These are phyloP conservation scores for Diaporthe aspalathi DNA, from an alignment of 2,329 filamentous ascomycete species.

Conservation along the genomic window DNA sequence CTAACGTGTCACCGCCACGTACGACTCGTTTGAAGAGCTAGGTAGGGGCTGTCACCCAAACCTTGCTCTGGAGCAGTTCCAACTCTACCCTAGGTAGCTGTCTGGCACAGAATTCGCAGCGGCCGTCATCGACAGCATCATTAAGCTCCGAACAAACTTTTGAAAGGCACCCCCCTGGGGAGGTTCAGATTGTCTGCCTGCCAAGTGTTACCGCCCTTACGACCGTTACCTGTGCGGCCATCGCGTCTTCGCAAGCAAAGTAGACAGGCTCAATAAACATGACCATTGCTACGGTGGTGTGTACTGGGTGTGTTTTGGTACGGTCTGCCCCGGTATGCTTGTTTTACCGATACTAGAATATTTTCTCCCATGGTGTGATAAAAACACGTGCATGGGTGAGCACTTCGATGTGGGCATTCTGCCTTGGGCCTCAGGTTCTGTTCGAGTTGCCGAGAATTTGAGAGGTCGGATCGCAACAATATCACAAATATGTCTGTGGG, in stretches of 20 bases:
- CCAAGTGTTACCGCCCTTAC: conserved; percentile 28
- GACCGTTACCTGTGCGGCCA: conserved; percentile 26
- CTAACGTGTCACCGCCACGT: conserved; percentile 13
- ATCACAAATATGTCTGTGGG: background rate
- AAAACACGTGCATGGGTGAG: too few species aligned
- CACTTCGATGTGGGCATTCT: background rate
- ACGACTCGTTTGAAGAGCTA: background rate
- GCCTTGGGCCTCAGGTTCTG: background rate
- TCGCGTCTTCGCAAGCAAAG: background rate
- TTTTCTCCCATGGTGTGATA: too few species aligned
- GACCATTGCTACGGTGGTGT: background rate
- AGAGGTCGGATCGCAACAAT: background rate
- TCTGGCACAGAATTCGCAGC: background rate
- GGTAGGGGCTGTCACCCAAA: too few species aligned
- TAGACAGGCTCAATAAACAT: background rate
- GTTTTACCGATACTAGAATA: too few species aligned
- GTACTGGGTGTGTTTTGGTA: background rate
- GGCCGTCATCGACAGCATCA: background rate
- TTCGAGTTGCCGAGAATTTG: background rate
- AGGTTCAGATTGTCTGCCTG: too few species aligned
- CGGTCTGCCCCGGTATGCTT: background rate
- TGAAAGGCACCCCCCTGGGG: background rate
- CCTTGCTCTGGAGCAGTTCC: background rate
- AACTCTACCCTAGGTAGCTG: background rate
- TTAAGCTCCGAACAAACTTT: too few species aligned